Base-by-base conservation (phyloP, 306 rosid species). In the Lathyrus oleraceus region DNA sequence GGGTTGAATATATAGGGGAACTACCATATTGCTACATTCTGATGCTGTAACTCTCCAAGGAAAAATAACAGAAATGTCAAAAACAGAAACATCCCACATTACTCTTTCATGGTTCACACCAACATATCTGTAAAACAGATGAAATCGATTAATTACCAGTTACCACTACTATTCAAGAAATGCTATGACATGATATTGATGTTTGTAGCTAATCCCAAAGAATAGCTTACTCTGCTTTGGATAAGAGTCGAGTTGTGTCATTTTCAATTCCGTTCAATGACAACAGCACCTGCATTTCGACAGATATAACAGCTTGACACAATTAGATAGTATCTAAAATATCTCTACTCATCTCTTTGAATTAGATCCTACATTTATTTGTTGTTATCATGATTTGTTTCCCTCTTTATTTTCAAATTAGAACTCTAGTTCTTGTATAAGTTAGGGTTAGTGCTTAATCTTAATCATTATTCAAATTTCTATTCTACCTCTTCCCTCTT, bases 221-320 rank as follows among this genome's bases (percentile, higher is more conserved):
- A 60, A 70, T 57, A 71, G 69, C 94, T 70, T 87, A 94, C 98
- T 90, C 90, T 40, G 86, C 88, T 80, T 94, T 94, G 67, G 92
- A 90, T 36, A 74, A 35, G 65, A 90, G 76, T 61, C 98, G 84
- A 63, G 79, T 76, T n/a, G 79, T 63, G 62, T 74, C 81, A 84
- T 84, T 76, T 76, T 80, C 82, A 65, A 94, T 85, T 78, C 89
- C 87, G 81, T 90, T 81, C 68, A 90, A 74, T 14, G 97, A 88
- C 21, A 79, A 77, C 38, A 94, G 89, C 62, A 90, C 87, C 98
- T 94, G 87, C 75, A 79, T 25, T 23, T 51, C 13, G 15, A 75
- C 62, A 81, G 48, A 61, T 45, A 62, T 56, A 62, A 28, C 48
- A 39, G 54, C 39, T 14, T 57, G 19, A 23, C 63, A 53, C 63